These are phyloP conservation scores for Umbilicaria muhlenbergii DNA, from an alignment of 495 filamentous ascomycete genomes.

Conservation along the genomic window DNA sequence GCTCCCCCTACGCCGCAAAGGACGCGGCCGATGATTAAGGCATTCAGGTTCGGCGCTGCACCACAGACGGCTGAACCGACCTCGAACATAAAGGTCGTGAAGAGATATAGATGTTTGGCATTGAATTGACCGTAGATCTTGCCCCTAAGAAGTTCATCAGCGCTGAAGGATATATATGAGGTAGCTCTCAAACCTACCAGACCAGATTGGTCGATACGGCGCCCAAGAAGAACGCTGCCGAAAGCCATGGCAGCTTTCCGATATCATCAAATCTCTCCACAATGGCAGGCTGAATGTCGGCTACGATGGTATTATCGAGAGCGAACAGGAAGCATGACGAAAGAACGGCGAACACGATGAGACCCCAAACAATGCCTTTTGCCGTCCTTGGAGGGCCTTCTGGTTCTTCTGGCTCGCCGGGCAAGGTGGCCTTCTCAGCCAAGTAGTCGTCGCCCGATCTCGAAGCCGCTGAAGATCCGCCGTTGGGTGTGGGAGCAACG, in stretches of 20 bases:
- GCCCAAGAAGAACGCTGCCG: constrained; percentile 35
- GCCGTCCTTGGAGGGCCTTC: too few species aligned
- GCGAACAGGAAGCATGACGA: constrained; percentile 35
- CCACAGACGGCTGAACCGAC: constrained; percentile 38
- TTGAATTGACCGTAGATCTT: constrained; percentile 37
- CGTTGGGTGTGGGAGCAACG: too few species aligned
- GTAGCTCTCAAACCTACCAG: constrained; percentile 17
- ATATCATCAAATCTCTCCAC: constrained; percentile 31
- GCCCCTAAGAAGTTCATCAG: constrained; percentile 8
- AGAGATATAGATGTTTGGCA: constrained; percentile 37
- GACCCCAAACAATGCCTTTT: too few species aligned
- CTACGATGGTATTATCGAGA: constrained; percentile 47
- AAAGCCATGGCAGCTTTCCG: constrained; percentile 41
- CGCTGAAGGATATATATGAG: neutral
- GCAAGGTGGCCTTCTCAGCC: too few species aligned
- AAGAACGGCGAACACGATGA: constrained; percentile 27
- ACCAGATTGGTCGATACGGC: constrained; percentile 29
- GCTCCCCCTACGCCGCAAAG: constrained; percentile 24
- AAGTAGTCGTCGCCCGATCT: too few species aligned
- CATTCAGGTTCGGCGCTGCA: constrained; percentile 32
- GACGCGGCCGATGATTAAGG: constrained; percentile 37
- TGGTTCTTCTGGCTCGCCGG: too few species aligned
- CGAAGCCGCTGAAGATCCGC: too few species aligned
- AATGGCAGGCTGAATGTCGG: constrained; percentile 39
- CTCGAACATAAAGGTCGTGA: constrained; percentile 32